phyloP scores from a whole-genome alignment of 495 filamentous ascomycete species.

The Penicillium soppii region DNA sequence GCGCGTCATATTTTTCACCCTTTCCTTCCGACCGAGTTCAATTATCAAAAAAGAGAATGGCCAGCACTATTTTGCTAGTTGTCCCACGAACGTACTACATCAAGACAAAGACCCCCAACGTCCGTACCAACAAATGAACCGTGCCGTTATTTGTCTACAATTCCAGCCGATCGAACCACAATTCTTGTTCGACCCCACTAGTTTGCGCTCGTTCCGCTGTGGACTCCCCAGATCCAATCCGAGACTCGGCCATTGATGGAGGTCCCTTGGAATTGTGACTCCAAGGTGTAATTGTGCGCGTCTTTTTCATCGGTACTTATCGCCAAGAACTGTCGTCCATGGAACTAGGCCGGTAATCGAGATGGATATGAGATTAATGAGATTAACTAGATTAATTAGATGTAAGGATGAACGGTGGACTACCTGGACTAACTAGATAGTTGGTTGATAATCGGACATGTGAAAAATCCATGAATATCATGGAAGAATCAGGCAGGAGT shows the following conservation, averaged over 20 bases:
- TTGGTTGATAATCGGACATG: neutral
- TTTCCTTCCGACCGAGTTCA: neutral
- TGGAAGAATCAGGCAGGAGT: neutral
- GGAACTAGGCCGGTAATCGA: neutral
- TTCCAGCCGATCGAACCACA: neutral
- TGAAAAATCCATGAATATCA: neutral
- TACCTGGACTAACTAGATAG: too few relatives aligned
- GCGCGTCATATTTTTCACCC: too few relatives aligned
- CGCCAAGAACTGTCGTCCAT: neutral
- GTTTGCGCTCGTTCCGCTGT: slow-evolving; percentile 27
- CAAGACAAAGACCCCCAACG: slow-evolving; percentile 9
- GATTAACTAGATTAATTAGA: too few relatives aligned
- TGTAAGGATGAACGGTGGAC: too few relatives aligned
- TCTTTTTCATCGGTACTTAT: neutral
- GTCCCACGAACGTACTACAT: neutral
- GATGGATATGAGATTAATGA: too few relatives aligned
- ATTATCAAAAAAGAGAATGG: neutral
- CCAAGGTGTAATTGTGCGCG: neutral
- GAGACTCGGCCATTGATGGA: neutral
- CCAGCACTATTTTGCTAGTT: neutral
- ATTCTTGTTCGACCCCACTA: slow-evolving; percentile 16
- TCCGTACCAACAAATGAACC: slow-evolving; percentile 13
- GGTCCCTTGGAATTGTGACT: slow-evolving; percentile 9
- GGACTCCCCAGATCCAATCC: slow-evolving; percentile 27
- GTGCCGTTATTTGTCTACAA: slow-evolving; percentile 1